Evolutionary conservation across 495 filamentous ascomycete genomes (phyloP).

Genomic region (Amphirosellinia nigrospora): DNA sequence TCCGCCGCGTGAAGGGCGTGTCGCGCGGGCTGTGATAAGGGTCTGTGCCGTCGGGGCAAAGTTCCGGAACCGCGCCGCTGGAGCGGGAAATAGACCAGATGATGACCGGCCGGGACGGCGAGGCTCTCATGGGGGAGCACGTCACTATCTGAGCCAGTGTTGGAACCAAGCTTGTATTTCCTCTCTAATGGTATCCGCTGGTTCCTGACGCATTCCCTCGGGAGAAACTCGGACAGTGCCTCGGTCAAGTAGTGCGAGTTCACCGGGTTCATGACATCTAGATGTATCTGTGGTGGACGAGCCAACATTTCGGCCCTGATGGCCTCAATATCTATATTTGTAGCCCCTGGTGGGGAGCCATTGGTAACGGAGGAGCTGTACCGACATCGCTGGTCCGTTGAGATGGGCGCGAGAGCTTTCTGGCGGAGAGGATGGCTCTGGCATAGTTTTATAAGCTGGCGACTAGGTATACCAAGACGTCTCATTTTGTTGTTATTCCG

Average conservation of each 20-base stretch:
- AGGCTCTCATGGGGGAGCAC: no score
- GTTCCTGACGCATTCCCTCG: constrained; percentile 20
- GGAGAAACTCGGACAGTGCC: constrained; percentile 67
- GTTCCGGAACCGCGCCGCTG: constrained; percentile 55
- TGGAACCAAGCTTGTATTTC: background rate
- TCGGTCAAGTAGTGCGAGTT: constrained; percentile 69
- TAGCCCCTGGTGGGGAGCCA: background rate
- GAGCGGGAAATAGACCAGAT: constrained; percentile 75
- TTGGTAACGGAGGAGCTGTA: constrained; percentile 25
- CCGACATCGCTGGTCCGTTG: constrained; percentile 13
- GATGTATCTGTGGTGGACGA: constrained; percentile 60
- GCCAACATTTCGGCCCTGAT: constrained; percentile 38
- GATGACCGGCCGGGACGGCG: constrained; percentile 67
- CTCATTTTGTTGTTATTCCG: constrained; percentile 8
- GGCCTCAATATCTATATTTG: constrained; percentile 22
- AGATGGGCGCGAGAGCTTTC: background rate
- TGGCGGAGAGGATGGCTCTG: background rate
- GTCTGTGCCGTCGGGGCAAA: constrained; percentile 77
- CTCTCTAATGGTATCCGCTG: background rate
- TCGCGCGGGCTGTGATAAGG: constrained; percentile 64
- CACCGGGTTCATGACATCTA: constrained; percentile 69
- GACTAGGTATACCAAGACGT: background rate
- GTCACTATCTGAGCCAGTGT: background rate
- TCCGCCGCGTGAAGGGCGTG: constrained; percentile 66
- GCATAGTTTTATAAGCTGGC: background rate